A percentile compares a stretch with the other conserved stretches of the same genome.
Conservation (phyloP, 2,329 filamentous ascomycete genomes). For the Colletotrichum somersetense region DNA sequence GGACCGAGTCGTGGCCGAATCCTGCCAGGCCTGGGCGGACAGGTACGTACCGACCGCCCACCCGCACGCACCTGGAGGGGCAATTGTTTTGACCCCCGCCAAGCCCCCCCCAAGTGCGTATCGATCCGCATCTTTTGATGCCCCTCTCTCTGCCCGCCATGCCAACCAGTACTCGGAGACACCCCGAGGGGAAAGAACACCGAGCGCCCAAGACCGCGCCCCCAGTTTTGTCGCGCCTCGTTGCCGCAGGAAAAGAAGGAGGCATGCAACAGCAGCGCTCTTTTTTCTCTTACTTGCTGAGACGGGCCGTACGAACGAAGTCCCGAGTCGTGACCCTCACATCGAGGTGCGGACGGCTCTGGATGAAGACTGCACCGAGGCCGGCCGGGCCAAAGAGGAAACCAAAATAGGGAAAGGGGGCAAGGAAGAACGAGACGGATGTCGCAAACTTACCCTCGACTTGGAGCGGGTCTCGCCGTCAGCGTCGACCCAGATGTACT, state of each 20-base stretch:
- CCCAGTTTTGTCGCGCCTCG: slow-evolving; percentile 24
- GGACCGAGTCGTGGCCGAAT: slow-evolving; percentile 30
- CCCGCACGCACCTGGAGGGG: slow-evolving; percentile 35
- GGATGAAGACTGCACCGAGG: slow-evolving; percentile 1
- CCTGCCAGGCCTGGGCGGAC: slow-evolving; percentile 13
- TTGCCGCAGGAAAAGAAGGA: slow-evolving; percentile 10
- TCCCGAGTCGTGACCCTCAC: neutral
- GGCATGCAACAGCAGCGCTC: slow-evolving; percentile 15
- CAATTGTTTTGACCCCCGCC: slow-evolving; percentile 38
- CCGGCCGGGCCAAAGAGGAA: slow-evolving; percentile 11
- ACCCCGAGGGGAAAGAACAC: slow-evolving; percentile 14
- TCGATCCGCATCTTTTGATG: slow-evolving; percentile 24
- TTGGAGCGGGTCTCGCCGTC: slow-evolving; percentile 89
- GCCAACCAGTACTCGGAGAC: slow-evolving; percentile 25
- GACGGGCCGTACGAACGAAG: neutral
- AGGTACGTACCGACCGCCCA: slow-evolving; percentile 30
- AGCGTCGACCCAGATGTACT: slow-evolving; percentile 97
- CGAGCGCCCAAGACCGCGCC: slow-evolving; percentile 18
- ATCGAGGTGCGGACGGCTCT: neutral
- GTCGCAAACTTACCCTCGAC: slow-evolving; percentile 81
- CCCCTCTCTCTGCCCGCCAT: slow-evolving; percentile 17
- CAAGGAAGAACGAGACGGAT: slow-evolving; percentile 44
- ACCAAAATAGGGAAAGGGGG: slow-evolving; percentile 6
- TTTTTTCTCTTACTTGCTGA: slow-evolving; percentile 1
- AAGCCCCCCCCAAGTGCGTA: slow-evolving; percentile 35